Evolutionary conservation across 306 rosid genomes (phyloP).

Genomic region (Ceratonia siliqua): DNA sequence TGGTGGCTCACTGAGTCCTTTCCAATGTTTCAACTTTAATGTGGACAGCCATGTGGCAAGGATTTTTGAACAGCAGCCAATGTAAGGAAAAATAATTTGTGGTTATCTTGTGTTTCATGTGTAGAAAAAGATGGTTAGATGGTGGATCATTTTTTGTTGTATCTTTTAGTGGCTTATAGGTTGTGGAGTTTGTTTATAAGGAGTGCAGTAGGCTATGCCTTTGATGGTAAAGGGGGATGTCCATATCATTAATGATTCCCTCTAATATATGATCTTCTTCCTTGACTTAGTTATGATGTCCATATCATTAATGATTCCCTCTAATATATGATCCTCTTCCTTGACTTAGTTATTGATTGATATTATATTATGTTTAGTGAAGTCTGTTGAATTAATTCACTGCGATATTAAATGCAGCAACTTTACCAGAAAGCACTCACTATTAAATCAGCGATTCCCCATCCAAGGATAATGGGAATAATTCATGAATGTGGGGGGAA

Average conservation of each 20-base stretch:
- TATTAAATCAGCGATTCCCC: conserved; percentile 97
- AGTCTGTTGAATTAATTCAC: conserved; percentile 32
- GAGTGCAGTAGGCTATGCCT: neutral
- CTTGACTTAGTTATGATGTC: neutral
- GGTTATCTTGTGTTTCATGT: neutral
- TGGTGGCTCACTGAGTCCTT: neutral
- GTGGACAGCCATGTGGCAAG: neutral
- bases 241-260: neutral
- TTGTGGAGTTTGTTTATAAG: neutral
- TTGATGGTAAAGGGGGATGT: neutral
- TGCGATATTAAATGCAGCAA: conserved; percentile 68
- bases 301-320: neutral
- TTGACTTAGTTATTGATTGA: neutral
- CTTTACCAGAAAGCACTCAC: conserved; percentile 96
- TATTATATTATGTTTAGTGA: neutral
- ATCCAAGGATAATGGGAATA: conserved; percentile 98
- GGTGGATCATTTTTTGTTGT: neutral
- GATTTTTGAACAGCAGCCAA: neutral
- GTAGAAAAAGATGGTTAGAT: neutral
- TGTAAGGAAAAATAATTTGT: neutral
- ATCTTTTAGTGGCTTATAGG: neutral
- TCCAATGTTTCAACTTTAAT: neutral
- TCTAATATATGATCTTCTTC: neutral
- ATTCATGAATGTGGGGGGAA: conserved; percentile 98
- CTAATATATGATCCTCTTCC: neutral